Evolutionary conservation across 352 stramenopile genomes (phyloP).

Genomic region (Globisporangium nunn): DNA sequence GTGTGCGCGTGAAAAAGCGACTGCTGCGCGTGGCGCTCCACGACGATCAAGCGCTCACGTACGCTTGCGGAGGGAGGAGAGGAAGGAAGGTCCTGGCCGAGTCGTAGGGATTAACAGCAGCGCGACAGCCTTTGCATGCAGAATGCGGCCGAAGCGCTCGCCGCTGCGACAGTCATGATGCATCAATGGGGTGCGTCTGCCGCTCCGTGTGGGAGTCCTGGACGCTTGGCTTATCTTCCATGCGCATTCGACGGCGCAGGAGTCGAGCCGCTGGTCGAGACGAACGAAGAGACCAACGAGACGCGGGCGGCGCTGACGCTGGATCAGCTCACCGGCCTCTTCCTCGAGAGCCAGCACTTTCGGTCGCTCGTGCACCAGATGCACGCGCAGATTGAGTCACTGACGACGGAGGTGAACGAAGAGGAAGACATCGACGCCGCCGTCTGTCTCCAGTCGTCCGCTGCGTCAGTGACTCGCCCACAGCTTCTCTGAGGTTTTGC

Average conservation of each 20-base stretch:
- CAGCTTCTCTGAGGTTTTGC: too few species aligned
- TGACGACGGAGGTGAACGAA: neutral
- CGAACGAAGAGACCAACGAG: constrained; percentile 1
- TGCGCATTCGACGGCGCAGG: constrained; percentile 9
- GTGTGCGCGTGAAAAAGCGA: constrained; percentile 25
- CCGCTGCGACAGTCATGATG: constrained; percentile 33
- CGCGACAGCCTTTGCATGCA: constrained; percentile 21
- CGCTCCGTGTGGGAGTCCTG: neutral
- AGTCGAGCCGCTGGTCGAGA: constrained; percentile 37
- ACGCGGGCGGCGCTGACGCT: constrained; percentile 7
- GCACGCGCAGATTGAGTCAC: constrained; percentile 26
- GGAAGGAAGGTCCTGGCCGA: neutral
- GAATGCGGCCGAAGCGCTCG: constrained; percentile 17
- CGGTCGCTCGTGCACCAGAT: constrained; percentile 28
- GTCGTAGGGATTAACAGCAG: neutral
- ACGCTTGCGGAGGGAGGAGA: neutral
- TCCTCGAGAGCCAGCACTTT: constrained; percentile 25
- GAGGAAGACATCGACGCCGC: neutral
- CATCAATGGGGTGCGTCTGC: constrained; percentile 27
- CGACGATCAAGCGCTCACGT: constrained; percentile 22
- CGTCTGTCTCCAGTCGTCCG: too few species aligned
- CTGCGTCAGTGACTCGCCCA: too few species aligned
- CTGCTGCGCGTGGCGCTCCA: constrained; percentile 21
- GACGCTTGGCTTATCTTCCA: neutral
- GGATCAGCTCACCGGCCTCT: constrained; percentile 20